These are phyloP conservation scores for Talaromyces sp. DNA, from an alignment of 2,329 filamentous ascomycete species.

Conservation along the genomic window DNA sequence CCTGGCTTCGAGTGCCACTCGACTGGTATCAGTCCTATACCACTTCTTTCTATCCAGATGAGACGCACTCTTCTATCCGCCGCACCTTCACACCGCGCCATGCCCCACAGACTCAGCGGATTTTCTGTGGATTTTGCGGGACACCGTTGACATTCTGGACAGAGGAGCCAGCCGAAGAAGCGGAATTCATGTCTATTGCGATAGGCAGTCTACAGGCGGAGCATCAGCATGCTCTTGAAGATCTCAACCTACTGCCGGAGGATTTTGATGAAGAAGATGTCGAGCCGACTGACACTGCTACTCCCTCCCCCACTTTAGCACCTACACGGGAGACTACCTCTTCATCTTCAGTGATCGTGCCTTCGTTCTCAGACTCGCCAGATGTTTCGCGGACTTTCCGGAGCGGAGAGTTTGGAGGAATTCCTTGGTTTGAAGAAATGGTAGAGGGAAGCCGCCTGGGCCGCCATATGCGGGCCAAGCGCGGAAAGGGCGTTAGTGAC, in stretches of 20 bases:
- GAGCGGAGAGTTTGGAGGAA: constrained; percentile 52
- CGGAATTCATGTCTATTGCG: constrained; percentile 77
- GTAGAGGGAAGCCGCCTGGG: constrained; percentile 75
- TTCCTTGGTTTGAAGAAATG: constrained; percentile 85
- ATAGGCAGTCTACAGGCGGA: constrained; percentile 74
- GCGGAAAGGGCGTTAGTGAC: constrained; percentile 61
- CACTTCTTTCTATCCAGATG: constrained; percentile 75
- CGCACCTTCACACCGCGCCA: constrained; percentile 66
- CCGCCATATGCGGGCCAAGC: constrained; percentile 62
- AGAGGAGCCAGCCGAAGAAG: constrained; percentile 70
- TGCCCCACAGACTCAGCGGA: constrained; percentile 64
- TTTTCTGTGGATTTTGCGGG: constrained; percentile 92
- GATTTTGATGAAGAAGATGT: constrained; percentile 40
- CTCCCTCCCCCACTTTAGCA: constrained; percentile 9
- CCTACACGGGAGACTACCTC: constrained; percentile 7
- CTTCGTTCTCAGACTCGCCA: constrained; percentile 21
- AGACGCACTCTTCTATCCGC: constrained; percentile 68
- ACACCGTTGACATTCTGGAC: constrained; percentile 84
- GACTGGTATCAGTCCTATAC: constrained; percentile 78
- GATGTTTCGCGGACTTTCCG: constrained; percentile 39
- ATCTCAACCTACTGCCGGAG: constrained; percentile 70
- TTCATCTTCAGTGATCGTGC: constrained; percentile 25
- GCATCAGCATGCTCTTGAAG: constrained; percentile 72
- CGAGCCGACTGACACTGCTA: neutral
- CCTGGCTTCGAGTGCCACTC: constrained; percentile 81